Evolutionary conservation across 140 eudicot genomes (phyloP).

Genomic region (Senecio squalidus): DNA sequence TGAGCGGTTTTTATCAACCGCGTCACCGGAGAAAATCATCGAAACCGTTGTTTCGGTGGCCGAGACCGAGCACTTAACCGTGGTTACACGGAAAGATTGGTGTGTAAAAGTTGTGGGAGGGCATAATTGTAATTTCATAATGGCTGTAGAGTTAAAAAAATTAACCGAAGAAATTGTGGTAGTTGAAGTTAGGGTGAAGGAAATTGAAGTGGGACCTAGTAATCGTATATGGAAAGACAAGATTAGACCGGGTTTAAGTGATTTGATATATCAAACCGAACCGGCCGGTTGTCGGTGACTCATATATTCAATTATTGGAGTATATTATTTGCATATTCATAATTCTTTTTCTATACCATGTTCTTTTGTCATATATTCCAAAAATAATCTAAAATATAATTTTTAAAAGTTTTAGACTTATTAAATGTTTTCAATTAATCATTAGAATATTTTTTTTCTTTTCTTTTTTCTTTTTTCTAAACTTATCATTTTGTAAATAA

Average conservation of each 20-base stretch:
- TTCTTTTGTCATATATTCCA: slow-evolving; percentile 9
- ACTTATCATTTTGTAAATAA: too few species aligned
- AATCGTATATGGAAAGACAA: slow-evolving; percentile 49
- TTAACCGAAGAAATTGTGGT: slow-evolving; percentile 63
- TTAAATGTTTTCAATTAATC: too few species aligned
- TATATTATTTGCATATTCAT: background rate
- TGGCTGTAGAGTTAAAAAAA: slow-evolving; percentile 36
- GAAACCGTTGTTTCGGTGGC: slow-evolving; percentile 42
- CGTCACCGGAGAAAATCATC: slow-evolving; percentile 18
- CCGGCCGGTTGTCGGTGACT: slow-evolving; percentile 15
- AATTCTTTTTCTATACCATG: background rate
- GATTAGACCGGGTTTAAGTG: slow-evolving; percentile 40
- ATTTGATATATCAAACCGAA: slow-evolving; percentile 34
- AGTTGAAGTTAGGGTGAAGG: slow-evolving; percentile 49
- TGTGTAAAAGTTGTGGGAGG: slow-evolving; percentile 48
- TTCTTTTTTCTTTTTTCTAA: too few species aligned
- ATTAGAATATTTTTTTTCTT: too few species aligned
- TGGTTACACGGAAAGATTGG: slow-evolving; percentile 15
- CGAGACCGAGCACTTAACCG: slow-evolving; percentile 30
- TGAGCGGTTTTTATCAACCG: slow-evolving; percentile 32
- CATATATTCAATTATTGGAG: slow-evolving; percentile 18
- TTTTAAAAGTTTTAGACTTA: too few species aligned
- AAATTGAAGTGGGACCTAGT: slow-evolving; percentile 32
- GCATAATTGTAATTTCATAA: slow-evolving; percentile 35
- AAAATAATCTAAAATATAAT: too few species aligned